Evolutionary conservation across 2,329 filamentous ascomycete genomes (phyloP).

Genomic region (Xylariaceae sp.): DNA sequence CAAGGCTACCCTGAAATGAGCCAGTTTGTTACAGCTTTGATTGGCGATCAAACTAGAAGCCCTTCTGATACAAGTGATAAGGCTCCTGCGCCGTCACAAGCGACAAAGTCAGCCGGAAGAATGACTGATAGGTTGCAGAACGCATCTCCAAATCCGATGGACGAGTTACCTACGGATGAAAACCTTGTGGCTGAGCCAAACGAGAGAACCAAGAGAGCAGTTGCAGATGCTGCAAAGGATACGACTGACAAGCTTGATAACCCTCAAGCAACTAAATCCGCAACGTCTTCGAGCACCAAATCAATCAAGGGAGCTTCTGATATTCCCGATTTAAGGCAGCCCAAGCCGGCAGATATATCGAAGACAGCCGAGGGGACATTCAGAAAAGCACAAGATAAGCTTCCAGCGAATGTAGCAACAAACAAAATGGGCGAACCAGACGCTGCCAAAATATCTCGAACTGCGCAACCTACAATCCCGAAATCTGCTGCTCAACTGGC

Average conservation of each 20-base stretch:
- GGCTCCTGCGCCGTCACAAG: no score
- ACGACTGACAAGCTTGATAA: background rate
- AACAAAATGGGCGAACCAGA: slow-evolving; percentile 20
- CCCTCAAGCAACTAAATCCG: background rate
- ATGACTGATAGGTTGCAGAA: no score
- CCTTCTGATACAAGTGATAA: slow-evolving; percentile 7
- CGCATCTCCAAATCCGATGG: slow-evolving; percentile 1
- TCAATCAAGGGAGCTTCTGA: background rate
- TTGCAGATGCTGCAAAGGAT: slow-evolving; percentile 1
- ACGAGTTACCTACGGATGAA: slow-evolving; percentile 21
- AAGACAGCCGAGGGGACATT: slow-evolving; percentile 20
- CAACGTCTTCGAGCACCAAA: background rate
- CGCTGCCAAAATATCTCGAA: slow-evolving; percentile 18
- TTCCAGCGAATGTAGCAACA: slow-evolving; percentile 5
- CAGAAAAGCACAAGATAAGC: slow-evolving; percentile 3
- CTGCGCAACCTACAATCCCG: slow-evolving; percentile 13
- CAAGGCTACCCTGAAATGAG: slow-evolving; percentile 29
- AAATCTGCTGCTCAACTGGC: background rate
- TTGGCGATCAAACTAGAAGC: slow-evolving; percentile 11
- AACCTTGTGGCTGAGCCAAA: slow-evolving; percentile 15
- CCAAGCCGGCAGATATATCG: slow-evolving; percentile 17
- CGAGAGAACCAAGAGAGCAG: slow-evolving; percentile 11
- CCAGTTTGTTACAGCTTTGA: slow-evolving; percentile 24
- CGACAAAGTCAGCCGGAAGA: no score
- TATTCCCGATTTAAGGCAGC: background rate